Base-by-base conservation (phyloP, 768 basidiomycete species). In the Kwoniella newhampshirensis region DNA sequence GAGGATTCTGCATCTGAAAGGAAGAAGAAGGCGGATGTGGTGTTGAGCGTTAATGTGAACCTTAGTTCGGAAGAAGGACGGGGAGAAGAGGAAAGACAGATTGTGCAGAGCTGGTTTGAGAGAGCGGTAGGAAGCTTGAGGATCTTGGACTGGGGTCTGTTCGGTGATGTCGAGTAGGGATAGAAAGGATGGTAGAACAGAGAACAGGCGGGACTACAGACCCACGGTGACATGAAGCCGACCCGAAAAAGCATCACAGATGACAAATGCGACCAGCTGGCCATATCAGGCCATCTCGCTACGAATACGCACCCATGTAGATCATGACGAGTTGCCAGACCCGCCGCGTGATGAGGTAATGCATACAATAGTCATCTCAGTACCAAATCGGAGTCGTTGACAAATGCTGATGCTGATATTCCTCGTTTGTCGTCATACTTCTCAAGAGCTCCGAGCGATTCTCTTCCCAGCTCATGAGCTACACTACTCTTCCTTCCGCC, bases 41-140 rank as follows among this genome's bases (percentile, higher is more conserved):
- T 96, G 26, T 81, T 89, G 59, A 87, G 88, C 17, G 86, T 86
- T 70, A 97, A 93, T 76, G 81, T 88, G 20, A 93, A 93, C 27
- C 26, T 69, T 2, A 42, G 32, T 37, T 62, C 64, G 1, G 54
- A 62, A 28, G 54, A 64, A 36, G 77, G 81, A 37, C 77, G 78
- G 45, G 77, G 83, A 11, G 75, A 76, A 68, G 56, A 74, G 25
- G 68, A 77, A 36, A 68, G 71, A 58, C 18, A 18, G 11, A 37
- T 6, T 4, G 70, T 66, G 13, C 80, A 80, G 35, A 71, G 76
- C 56, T 71, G 73, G 54, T 82, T 83, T 51, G 71, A 81, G 15
- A 60, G 72, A 1, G 80, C 87, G 13, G 81, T 83, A 26, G 75
- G 76, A 58, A 84, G 87, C 41, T 77, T 96, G 46, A 77, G 74